Evolutionary conservation across 106 monocot species (phyloP).

Genomic region (Allium sativum): DNA sequence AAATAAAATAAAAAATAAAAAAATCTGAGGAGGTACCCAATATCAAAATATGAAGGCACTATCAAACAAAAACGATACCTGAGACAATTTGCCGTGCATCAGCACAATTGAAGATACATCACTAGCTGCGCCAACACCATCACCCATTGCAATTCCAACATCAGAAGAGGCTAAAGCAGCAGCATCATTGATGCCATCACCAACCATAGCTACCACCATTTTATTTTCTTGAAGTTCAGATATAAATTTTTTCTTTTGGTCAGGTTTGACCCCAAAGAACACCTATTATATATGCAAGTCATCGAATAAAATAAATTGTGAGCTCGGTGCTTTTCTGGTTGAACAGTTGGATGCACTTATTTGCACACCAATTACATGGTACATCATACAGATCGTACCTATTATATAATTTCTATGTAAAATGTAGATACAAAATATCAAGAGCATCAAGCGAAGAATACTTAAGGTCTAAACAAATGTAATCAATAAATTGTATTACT

Average conservation of each 20-base stretch:
- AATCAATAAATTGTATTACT: too few species aligned
- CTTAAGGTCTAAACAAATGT: too few species aligned
- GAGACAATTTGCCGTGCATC: slow-evolving; percentile 84
- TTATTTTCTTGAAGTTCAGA: slow-evolving; percentile 48
- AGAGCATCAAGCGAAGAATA: too few species aligned
- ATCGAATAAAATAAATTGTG: background rate
- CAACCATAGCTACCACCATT: slow-evolving; percentile 88
- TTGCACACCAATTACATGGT: background rate
- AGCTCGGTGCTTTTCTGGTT: background rate
- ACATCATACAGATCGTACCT: too few species aligned
- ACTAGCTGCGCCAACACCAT: slow-evolving; percentile 92
- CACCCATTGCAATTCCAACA: slow-evolving; percentile 95
- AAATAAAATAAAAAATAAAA: background rate
- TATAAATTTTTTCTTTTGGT: slow-evolving; percentile 82
- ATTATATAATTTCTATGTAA: too few species aligned
- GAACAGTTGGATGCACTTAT: background rate
- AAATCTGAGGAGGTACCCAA: background rate
- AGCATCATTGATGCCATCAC: slow-evolving; percentile 98
- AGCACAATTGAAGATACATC: slow-evolving; percentile 95
- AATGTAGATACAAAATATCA: too few species aligned
- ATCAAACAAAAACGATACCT: slow-evolving; percentile 28
- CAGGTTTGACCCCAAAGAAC: slow-evolving; percentile 73
- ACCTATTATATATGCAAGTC: slow-evolving; percentile 38
- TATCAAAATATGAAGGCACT: slow-evolving; percentile 2
- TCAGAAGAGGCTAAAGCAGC: slow-evolving; percentile 88